Evolutionary conservation across 2,329 filamentous ascomycete species (phyloP).

Genomic region (Colletotrichum lentis): DNA sequence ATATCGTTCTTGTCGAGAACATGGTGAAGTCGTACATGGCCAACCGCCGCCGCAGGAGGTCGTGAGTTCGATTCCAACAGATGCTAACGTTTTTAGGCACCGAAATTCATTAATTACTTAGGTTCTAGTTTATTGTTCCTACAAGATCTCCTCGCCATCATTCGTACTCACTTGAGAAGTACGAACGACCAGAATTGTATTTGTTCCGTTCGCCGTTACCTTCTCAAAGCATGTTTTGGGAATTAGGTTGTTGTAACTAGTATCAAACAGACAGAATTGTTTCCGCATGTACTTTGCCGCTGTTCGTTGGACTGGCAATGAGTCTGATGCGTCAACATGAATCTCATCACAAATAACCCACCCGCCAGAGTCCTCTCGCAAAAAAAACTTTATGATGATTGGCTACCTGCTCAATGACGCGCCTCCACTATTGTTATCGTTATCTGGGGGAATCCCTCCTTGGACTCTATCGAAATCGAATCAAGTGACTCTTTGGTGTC

Average conservation of each 20-base stretch:
- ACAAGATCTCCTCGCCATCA: not conserved
- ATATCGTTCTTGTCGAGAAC: conserved; percentile 55
- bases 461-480: conserved; percentile 10
- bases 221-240: conserved; percentile 10
- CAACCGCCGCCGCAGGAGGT: conserved; percentile 39
- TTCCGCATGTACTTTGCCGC: not conserved
- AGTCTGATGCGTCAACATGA: not conserved
- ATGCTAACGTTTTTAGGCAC: not conserved
- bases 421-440: not conserved
- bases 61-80: not conserved
- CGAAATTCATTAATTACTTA: not conserved
- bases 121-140: not conserved
- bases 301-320: not conserved
- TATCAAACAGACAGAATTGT: not conserved
- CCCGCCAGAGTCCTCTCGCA: not conserved
- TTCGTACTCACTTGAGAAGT: not conserved
- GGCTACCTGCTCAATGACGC: not conserved
- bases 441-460: not conserved
- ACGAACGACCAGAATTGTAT: not conserved
- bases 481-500: not conserved
- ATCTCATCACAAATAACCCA: not conserved
- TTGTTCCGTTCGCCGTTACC: conserved; percentile 1
- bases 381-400: not conserved
- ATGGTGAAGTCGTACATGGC: conserved; percentile 59
- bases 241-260: not conserved